Base-by-base conservation (phyloP, 2,329 filamentous ascomycete species). In the Colletotrichum orchidophilum region DNA sequence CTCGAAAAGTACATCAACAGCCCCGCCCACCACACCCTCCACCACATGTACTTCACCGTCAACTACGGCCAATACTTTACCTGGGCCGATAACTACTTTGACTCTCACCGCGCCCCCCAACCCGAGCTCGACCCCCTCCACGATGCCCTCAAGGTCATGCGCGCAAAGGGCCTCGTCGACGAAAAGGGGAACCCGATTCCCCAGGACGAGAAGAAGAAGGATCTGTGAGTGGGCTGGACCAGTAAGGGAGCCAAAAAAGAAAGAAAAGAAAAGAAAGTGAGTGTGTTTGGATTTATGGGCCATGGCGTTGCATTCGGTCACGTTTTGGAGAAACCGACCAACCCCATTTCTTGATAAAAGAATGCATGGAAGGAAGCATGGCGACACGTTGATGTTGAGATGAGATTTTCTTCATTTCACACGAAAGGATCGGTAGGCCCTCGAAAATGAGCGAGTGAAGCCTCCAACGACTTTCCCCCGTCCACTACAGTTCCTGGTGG, bases 61-160 rank as follows among this genome's bases (percentile, higher is more conserved):
- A 85, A 85, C 78, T 85, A 85, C 76, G 83, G 83, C 70, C 83
- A 85, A 76, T 85, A 85, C 76, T 85, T 85, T 73, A 85, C 83
- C 71, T 85, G 82, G 83, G 82, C 82, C 74, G 83, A 85, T 75
- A 80, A 62, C 76, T 84, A 81, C 75, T 85, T 83, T 73, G 79
- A 80, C 74, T 85, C 83, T 13, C 83, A 85, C 77, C 76, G 81
- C 55, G 77, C 81, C n/a, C 83, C 83, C n/a, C 76, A 78, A 54
- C 83, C 83, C 4, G 78, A 81, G 63, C 78, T 85, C 9, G 83
- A 85, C 53, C 83, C 83, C 26, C 80, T 85, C 7, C 81, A 83
- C 73, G 83, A 85, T 3, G 81, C 83, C 1, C 75, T 85, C 59
- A 79, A 77, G 66, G 83, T 82, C 63, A 85, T 85, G 83, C 80